A percentile compares a stretch with the other conserved stretches of the same genome.
Conservation (phyloP, 257 asterid genomes). For the Solanum lignicaule region DNA sequence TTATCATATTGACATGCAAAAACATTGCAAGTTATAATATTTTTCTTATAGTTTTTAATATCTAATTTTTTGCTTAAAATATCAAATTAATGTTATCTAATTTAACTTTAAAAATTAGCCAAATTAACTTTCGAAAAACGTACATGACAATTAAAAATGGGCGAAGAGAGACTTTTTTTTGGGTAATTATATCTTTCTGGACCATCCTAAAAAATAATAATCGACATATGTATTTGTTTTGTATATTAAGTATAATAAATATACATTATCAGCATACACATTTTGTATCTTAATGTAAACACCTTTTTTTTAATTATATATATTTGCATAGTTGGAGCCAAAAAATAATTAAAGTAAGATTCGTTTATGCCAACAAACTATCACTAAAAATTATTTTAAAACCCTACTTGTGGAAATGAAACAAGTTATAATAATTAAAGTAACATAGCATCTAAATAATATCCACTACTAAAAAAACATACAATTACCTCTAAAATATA, state of each 20-base stretch:
- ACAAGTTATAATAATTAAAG: background rate
- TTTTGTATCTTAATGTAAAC: background rate
- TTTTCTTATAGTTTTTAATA: too few relatives aligned
- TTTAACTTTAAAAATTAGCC: too few relatives aligned
- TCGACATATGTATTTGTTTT: background rate
- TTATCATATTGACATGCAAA: too few relatives aligned
- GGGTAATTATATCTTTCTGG: background rate
- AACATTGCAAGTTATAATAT: too few relatives aligned
- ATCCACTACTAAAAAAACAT: background rate
- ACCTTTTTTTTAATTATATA: background rate
- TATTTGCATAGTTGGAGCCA: background rate
- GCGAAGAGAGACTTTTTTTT: accelerated
- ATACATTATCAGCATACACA: background rate
- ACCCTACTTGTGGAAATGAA: background rate
- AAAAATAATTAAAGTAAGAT: background rate
- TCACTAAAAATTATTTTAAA: background rate
- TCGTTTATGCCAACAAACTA: background rate
- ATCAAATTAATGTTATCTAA: too few relatives aligned
- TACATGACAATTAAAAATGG: too few relatives aligned
- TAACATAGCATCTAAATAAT: background rate
- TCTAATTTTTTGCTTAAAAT: too few relatives aligned
- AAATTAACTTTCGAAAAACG: too few relatives aligned
- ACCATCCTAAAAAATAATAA: background rate
- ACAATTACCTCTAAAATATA: background rate
- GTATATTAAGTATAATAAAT: background rate